Conservation (phyloP, 805 yeast species). For the Nakazawaea ernobii region DNA sequence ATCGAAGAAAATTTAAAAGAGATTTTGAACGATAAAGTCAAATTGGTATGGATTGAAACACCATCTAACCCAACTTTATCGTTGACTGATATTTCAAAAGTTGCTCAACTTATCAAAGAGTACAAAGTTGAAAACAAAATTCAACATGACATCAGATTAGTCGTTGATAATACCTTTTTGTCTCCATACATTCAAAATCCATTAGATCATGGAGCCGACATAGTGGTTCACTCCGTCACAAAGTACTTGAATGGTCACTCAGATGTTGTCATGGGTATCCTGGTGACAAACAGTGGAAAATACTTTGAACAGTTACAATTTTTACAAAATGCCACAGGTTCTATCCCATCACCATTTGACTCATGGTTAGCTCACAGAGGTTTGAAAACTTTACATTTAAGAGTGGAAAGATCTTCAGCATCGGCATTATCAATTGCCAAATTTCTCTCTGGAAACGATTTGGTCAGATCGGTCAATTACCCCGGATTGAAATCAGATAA, state of each 20-base stretch:
- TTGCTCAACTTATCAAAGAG: slow-evolving; percentile 46
- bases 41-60: slow-evolving; percentile 81
- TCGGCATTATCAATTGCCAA: slow-evolving; percentile 69
- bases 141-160: slow-evolving; percentile 52
- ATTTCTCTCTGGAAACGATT: slow-evolving; percentile 42
- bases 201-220: slow-evolving; percentile 75
- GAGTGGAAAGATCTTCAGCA: slow-evolving; percentile 63
- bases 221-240: slow-evolving; percentile 85
- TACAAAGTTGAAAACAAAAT: slow-evolving; percentile 32
- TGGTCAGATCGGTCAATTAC: slow-evolving; percentile 68
- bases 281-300: slow-evolving; percentile 59
- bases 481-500: slow-evolving; percentile 73
- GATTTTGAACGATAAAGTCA: slow-evolving; percentile 56
- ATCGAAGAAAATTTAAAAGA: slow-evolving; percentile 52
- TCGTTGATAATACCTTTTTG: slow-evolving; percentile 84
- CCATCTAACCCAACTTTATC: slow-evolving; percentile 86
- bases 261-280: slow-evolving; percentile 83
- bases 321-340: slow-evolving; percentile 84
- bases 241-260: slow-evolving; percentile 91
- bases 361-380: slow-evolving; percentile 93
- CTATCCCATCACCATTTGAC: slow-evolving; percentile 86
- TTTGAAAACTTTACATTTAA: slow-evolving; percentile 76
- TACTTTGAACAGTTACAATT: slow-evolving; percentile 63
- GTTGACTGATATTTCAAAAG: slow-evolving; percentile 67
- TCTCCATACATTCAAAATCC: slow-evolving; percentile 88